Evolutionary conservation across 148 eudicot genomes (phyloP), one percentile per base, ranked within the genome.

Genomic region (Suaeda aralocaspica): DNA sequence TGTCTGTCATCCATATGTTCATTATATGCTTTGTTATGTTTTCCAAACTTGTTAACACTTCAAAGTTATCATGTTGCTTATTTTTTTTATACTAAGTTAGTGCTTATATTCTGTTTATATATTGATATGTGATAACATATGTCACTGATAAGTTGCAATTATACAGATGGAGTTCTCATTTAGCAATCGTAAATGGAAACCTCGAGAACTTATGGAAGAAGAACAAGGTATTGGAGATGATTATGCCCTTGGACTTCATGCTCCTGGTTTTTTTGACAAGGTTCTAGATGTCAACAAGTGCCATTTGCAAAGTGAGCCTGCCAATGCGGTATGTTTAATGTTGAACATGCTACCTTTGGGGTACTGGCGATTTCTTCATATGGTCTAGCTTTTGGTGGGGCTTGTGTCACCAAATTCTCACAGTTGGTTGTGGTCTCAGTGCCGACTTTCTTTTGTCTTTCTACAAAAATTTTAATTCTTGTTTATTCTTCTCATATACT

Each of bases 161-260:
- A n/a, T n/a, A 64, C 79, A 94, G 99, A 94, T 94, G 99, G 97
- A 94, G 75, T 94, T 94, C 71, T 94, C 99, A 50, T 91, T 91
- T 70, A 87, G 99, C 66, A 77, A 76, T 36, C 77, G 69, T 62
- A 77, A 71, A 42, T 94, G 99, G 99, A 66, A 89, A 71, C 99
- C 97, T 31, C 78, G 57, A 71, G 93, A 80, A 68, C 64, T 79
- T 60, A 63, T 83, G 69, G 72, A 68, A 69, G 90, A 79, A 59
- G 81, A 83, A 75, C 66, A 57, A 53, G 76, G 61, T 71, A 77
- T 62, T 76, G 80, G 72, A 18, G 77, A 77, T 58, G 82, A 72
- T 73, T 82, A 78, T 78, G 92, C 96, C 50, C 84, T 94, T 75
- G 99, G 99, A 70, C 86, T 94, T 61, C 99, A 94, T 77, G 99